phyloP scores from a whole-genome alignment of 257 asterid genomes.

The Linderniella brevidens region DNA sequence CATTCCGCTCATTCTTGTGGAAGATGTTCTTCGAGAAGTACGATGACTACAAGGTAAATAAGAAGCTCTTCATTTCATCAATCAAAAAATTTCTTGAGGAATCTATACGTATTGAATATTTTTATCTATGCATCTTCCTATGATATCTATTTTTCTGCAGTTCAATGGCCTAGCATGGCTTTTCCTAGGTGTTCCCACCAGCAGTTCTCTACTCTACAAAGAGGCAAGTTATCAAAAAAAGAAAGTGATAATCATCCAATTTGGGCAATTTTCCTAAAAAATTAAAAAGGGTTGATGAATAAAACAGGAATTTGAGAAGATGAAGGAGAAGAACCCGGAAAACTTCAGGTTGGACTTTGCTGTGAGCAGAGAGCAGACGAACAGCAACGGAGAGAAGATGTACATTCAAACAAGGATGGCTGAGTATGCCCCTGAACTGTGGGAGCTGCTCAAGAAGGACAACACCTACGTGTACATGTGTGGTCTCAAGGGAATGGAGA shows the following conservation, averaged over 20 bases:
- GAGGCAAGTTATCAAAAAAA: constrained; percentile 23
- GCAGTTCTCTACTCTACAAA: constrained; percentile 91
- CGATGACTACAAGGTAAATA: constrained; percentile 64
- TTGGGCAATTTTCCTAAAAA: no score
- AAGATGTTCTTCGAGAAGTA: constrained; percentile 93
- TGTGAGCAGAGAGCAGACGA: constrained; percentile 83
- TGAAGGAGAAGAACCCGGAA: constrained; percentile 69
- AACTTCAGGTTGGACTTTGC: constrained; percentile 89
- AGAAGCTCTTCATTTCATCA: background rate
- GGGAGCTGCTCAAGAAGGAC: constrained; percentile 88
- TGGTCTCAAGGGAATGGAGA: constrained; percentile 94
- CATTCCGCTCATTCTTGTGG: constrained; percentile 91
- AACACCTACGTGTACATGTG: constrained; percentile 91
- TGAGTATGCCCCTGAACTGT: constrained; percentile 77
- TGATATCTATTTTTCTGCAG: constrained; percentile 21
- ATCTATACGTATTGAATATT: background rate
- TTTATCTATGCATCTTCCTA: no score
- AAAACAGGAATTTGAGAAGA: constrained; percentile 75
- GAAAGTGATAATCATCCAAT: no score
- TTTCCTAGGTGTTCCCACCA: constrained; percentile 93
- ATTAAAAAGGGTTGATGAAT: no score
- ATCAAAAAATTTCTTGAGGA: no score
- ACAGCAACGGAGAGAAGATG: constrained; percentile 85
- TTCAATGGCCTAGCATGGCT: constrained; percentile 98
- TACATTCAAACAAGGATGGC: constrained; percentile 98